These are phyloP conservation scores for Bondarzewia mesenterica DNA, from an alignment of 1,284 basidiomycete genomes.

Conservation along the genomic window DNA sequence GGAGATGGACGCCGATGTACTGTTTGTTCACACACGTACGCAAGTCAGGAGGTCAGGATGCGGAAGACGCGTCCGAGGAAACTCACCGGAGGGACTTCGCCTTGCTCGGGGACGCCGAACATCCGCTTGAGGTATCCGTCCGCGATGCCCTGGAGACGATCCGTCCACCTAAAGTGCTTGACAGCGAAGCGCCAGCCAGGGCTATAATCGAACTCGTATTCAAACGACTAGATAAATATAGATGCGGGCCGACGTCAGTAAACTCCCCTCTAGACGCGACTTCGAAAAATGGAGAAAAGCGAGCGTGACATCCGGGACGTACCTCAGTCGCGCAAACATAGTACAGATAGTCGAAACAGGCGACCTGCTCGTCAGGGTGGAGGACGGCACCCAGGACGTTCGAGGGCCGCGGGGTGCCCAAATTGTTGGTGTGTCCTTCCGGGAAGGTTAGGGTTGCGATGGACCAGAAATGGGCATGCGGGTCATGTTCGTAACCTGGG, in stretches of 20 bases:
- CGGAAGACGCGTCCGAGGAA: not conserved
- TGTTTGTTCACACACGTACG: conserved; percentile 19
- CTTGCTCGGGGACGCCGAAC: conserved; percentile 26
- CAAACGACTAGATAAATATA: conserved; percentile 24
- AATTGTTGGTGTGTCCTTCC: conserved; percentile 26
- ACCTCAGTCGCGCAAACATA: conserved; percentile 32
- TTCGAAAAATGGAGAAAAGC: conserved; percentile 1
- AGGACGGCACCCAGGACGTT: conserved; percentile 23
- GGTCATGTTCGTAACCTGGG: conserved; percentile 30
- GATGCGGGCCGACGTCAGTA: not conserved
- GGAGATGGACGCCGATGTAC: conserved; percentile 59
- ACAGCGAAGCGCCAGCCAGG: conserved; percentile 44
- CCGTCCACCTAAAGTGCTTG: conserved; percentile 36
- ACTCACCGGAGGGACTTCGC: conserved; percentile 33
- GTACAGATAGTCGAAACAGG: conserved; percentile 49
- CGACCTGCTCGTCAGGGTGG: conserved; percentile 42
- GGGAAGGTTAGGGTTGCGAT: conserved; percentile 38
- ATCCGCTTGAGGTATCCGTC: conserved; percentile 32
- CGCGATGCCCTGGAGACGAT: conserved; percentile 29
- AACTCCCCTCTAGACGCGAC: not conserved
- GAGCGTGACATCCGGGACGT: no score
- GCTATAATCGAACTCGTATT: conserved; percentile 36
- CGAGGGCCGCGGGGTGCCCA: conserved; percentile 28
- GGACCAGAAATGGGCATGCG: conserved; percentile 36
- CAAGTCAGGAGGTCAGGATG: not conserved